phyloP scores from a whole-genome alignment of 1,284 basidiomycete genomes.

The Pascua sp. region DNA sequence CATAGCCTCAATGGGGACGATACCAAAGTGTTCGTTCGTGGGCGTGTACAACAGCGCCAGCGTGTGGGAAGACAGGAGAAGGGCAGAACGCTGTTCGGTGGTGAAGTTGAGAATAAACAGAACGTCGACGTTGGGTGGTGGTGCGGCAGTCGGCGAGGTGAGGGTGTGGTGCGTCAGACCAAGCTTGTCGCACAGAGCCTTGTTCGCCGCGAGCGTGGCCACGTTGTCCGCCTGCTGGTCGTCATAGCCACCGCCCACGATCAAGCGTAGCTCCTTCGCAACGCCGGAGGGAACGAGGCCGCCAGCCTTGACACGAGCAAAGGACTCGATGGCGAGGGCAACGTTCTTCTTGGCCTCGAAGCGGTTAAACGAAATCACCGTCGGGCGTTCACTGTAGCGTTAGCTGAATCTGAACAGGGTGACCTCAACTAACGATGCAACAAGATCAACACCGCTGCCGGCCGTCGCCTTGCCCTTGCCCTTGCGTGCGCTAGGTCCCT shows the following conservation, averaged over 20 bases:
- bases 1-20: conserved; percentile 95
- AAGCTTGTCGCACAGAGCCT: conserved; percentile 56
- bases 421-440: conserved; percentile 62
- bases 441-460: conserved; percentile 57
- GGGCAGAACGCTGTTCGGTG: conserved; percentile 68
- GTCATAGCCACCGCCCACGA: conserved; percentile 78
- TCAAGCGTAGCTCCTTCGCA: conserved; percentile 56
- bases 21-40: conserved; percentile 93
- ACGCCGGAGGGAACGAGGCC: conserved; percentile 20
- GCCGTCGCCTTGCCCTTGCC: conserved; percentile 40
- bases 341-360: conserved; percentile 96
- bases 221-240: conserved; percentile 67
- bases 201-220: conserved; percentile 59
- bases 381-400: conserved; percentile 61
- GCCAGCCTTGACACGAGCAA: conserved; percentile 46
- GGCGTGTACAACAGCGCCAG: conserved; percentile 86
- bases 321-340: conserved; percentile 74
- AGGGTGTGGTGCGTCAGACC: conserved; percentile 57
- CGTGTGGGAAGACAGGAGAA: conserved; percentile 64
- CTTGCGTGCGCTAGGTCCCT: conserved; percentile 32
- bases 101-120: conserved; percentile 85
- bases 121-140: conserved; percentile 57
- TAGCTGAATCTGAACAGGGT: background rate
- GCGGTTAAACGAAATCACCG: conserved; percentile 84
- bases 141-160: conserved; percentile 46